phyloP scores from a whole-genome alignment of 352 stramenopile species.

The Halophytophthora polymorphica region DNA sequence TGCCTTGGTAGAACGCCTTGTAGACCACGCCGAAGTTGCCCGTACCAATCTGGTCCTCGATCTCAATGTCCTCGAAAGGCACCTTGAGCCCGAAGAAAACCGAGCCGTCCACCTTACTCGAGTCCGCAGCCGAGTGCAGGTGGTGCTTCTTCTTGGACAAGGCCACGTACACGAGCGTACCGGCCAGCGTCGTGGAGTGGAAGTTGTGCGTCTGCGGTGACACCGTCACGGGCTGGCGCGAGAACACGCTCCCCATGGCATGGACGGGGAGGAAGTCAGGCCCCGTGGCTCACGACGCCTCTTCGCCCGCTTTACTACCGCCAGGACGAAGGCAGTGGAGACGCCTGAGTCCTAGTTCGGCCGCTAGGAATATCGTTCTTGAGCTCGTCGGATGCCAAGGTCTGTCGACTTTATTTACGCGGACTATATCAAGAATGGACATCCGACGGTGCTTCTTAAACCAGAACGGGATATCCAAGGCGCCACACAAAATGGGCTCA shows the following conservation, averaged over 20 bases:
- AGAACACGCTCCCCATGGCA: slow-evolving; percentile 53
- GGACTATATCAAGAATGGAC: no score
- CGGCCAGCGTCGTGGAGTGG: slow-evolving; percentile 57
- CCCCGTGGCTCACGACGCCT: no score
- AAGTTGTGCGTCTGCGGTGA: slow-evolving; percentile 63
- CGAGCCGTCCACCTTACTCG: slow-evolving; percentile 44
- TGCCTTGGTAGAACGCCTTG: slow-evolving; percentile 73
- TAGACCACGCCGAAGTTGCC: slow-evolving; percentile 82
- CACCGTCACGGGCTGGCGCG: slow-evolving; percentile 50
- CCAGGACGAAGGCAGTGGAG: no score
- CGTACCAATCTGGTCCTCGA: slow-evolving; percentile 64
- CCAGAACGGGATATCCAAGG: no score
- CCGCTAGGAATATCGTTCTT: no score
- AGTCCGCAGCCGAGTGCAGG: slow-evolving; percentile 55
- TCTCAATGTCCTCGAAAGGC: slow-evolving; percentile 58
- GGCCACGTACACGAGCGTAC: slow-evolving; percentile 69
- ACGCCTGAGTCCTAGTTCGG: no score
- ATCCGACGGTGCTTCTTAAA: no score
- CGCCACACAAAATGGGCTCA: no score
- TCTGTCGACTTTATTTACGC: no score
- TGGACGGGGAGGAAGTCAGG: no score
- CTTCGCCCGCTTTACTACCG: no score
- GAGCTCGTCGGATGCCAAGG: no score
- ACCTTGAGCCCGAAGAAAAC: slow-evolving; percentile 73
- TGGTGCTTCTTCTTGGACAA: slow-evolving; percentile 66